Conservation (phyloP, 2,329 filamentous ascomycete species). For the Claviceps sp. region DNA sequence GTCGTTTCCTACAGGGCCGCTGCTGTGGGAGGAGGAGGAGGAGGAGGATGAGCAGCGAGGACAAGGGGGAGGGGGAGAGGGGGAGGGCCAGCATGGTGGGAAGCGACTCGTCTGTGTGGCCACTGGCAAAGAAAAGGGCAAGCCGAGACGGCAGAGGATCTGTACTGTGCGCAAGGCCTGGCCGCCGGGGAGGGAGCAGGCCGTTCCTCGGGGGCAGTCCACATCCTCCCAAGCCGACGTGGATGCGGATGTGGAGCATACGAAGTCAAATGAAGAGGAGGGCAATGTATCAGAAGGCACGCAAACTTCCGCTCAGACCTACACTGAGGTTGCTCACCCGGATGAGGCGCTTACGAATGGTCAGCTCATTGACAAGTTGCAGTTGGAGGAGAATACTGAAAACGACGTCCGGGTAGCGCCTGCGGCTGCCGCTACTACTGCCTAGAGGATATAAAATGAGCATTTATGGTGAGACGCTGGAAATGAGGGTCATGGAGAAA, state of each 20-base stretch:
- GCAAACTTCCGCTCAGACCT: constrained; percentile 11
- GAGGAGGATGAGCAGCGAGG: constrained; percentile 25
- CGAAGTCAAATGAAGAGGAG: constrained; percentile 13
- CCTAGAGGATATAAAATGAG: neutral
- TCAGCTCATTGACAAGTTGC: constrained; percentile 19
- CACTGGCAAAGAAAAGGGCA: constrained; percentile 33
- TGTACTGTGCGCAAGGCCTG: constrained; percentile 36
- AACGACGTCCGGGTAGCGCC: constrained; percentile 4
- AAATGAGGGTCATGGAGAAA: too few species aligned
- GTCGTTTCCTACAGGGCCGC: constrained; percentile 42
- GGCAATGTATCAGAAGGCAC: constrained; percentile 12
- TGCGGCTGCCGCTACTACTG: neutral
- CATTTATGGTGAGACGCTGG: too few species aligned
- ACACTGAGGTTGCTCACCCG: neutral
- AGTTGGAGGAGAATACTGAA: constrained; percentile 12
- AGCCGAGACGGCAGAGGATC: constrained; percentile 31
- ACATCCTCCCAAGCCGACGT: too few species aligned
- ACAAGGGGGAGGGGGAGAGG: constrained; percentile 27
- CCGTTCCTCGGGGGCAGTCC: neutral
- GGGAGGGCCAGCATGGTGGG: constrained; percentile 24
- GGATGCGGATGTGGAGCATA: constrained; percentile 10
- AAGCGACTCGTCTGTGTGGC: constrained; percentile 28
- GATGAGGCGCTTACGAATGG: constrained; percentile 16
- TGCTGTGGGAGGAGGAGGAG: constrained; percentile 39
- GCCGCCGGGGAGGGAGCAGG: neutral